Evolutionary conservation across 2,329 filamentous ascomycete species (phyloP).

Genomic region (Calonectria pseudoturangicola): DNA sequence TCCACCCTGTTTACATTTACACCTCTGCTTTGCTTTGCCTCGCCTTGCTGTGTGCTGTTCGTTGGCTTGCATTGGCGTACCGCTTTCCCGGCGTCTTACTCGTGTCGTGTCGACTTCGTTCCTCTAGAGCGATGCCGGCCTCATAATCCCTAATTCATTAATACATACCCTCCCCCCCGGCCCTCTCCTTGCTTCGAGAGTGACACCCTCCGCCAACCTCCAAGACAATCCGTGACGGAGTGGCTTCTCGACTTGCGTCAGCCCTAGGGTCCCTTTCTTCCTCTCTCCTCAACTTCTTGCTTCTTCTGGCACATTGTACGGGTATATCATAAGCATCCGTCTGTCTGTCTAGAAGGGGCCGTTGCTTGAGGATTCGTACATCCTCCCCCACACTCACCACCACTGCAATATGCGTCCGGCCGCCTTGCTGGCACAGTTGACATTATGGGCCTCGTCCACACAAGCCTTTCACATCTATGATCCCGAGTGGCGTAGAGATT

Average conservation of each 20-base stretch:
- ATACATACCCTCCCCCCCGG: constrained; percentile 47
- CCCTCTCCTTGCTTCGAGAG: constrained; percentile 35
- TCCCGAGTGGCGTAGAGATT: constrained; percentile 60
- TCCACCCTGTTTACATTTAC: constrained; percentile 15
- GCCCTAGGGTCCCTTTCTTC: constrained; percentile 25
- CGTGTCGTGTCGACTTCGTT: constrained; percentile 47
- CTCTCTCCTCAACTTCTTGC: constrained; percentile 21
- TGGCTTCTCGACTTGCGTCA: constrained; percentile 42
- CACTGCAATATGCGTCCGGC: constrained; percentile 64
- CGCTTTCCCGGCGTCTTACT: constrained; percentile 41
- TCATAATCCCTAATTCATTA: constrained; percentile 57
- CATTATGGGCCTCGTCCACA: constrained; percentile 67
- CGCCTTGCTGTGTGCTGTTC: constrained; percentile 24
- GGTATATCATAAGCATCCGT: constrained; percentile 39
- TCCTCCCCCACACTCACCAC: constrained; percentile 30
- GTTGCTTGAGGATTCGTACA: constrained; percentile 22
- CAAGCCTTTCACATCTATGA: constrained; percentile 70
- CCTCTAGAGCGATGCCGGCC: constrained; percentile 49
- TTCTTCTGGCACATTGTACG: constrained; percentile 31
- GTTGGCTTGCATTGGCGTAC: constrained; percentile 39
- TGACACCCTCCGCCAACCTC: constrained; percentile 36
- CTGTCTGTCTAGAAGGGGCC: constrained; percentile 33
- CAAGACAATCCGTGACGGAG: constrained; percentile 51
- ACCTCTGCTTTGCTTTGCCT: constrained; percentile 37
- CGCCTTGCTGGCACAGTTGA: constrained; percentile 65